phyloP scores from a whole-genome alignment of 768 basidiomycete genomes.

The Lactarius hatsudake region DNA sequence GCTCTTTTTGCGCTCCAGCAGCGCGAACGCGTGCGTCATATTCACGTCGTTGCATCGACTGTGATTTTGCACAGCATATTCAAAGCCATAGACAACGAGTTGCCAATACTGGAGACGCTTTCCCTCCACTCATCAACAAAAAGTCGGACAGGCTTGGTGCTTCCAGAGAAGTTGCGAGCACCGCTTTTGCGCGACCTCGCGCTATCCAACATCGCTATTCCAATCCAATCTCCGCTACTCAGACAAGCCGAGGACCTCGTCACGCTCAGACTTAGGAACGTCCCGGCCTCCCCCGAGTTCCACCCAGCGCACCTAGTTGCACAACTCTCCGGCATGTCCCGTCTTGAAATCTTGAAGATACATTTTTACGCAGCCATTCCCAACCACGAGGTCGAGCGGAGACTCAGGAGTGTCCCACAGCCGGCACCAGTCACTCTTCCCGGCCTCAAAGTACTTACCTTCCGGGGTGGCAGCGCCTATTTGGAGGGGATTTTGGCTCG shows the following conservation, averaged over 20 bases:
- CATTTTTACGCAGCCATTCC: background rate
- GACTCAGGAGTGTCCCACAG: background rate
- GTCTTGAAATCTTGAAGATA: background rate
- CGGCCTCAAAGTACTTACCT: background rate
- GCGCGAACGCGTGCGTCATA: background rate
- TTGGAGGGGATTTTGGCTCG: background rate
- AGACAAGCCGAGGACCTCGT: background rate
- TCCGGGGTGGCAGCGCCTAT: background rate
- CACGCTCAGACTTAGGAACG: background rate
- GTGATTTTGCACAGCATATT: background rate
- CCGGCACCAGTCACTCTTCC: background rate
- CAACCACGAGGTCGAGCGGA: background rate
- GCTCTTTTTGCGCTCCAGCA: background rate
- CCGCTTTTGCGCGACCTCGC: background rate
- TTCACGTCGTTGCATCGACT: background rate
- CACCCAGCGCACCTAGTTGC: background rate
- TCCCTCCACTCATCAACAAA: background rate
- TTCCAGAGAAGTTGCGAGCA: background rate
- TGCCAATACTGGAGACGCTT: background rate
- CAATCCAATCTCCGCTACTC: background rate
- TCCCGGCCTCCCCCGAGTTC: background rate
- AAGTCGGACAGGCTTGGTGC: background rate
- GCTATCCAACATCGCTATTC: conserved; percentile 3
- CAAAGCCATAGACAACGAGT: conserved; percentile 4
- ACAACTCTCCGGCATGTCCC: conserved; percentile 5